Conservation (phyloP, 441 rosid genomes). For the Corymbia calophylla region DNA sequence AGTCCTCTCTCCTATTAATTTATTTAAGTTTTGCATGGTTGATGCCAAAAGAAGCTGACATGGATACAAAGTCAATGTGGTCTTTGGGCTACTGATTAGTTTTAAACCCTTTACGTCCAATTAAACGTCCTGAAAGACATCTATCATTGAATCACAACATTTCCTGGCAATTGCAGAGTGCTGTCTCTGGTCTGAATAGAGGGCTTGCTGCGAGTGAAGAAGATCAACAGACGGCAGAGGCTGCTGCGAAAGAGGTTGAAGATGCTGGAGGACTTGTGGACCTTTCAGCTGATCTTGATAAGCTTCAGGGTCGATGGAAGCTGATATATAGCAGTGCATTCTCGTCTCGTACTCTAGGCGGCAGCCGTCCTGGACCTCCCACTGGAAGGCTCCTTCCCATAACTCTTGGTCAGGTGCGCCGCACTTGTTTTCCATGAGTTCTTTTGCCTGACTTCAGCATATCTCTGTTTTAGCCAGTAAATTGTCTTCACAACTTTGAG, state of each 20-base stretch:
- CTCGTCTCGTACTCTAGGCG: conserved; percentile 81
- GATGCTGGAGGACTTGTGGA: conserved; percentile 58
- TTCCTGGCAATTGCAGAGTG: conserved; percentile 29
- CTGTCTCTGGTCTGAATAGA: conserved; percentile 78
- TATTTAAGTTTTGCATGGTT: not conserved
- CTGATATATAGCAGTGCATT: conserved; percentile 86
- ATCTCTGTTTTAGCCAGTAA: not conserved
- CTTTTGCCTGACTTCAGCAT: not conserved
- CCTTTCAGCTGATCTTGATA: conserved; percentile 43
- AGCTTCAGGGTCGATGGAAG: conserved; percentile 87
- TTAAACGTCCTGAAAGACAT: not conserved
- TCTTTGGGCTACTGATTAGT: not conserved
- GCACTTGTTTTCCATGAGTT: not conserved
- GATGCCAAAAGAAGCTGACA: not conserved
- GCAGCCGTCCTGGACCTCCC: conserved; percentile 91
- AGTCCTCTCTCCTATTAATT: not conserved
- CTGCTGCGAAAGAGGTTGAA: conserved; percentile 74
- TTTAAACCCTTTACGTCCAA: not conserved
- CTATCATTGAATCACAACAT: not conserved
- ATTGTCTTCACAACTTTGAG: not conserved
- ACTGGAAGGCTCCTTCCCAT: conserved; percentile 81
- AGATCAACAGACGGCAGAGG: conserved; percentile 57
- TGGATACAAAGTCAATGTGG: not conserved
- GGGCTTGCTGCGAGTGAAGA: conserved; percentile 71
- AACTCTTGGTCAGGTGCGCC: conserved; percentile 81